Evolutionary conservation across 2,329 filamentous ascomycete genomes (phyloP).

Genomic region (Lecanoromycetidae sp.): DNA sequence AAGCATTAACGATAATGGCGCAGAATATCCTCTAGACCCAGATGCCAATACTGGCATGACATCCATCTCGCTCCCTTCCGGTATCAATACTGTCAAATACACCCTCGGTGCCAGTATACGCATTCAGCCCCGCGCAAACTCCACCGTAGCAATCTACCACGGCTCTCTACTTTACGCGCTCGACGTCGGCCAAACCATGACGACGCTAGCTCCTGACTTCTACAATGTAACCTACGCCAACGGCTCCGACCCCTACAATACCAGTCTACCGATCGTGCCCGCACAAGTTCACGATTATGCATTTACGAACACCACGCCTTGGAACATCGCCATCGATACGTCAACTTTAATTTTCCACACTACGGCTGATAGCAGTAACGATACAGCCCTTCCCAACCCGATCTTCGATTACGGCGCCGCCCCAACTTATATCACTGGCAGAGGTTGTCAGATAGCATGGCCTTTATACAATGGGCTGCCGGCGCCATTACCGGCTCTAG

Average conservation of each 20-base stretch:
- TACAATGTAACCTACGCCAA: conserved; percentile 15
- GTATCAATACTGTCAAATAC: conserved; percentile 27
- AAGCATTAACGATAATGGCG: conserved; percentile 19
- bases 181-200: conserved; percentile 21
- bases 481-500: conserved; percentile 21
- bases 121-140: conserved; percentile 30
- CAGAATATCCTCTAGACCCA: conserved; percentile 20
- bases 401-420: conserved; percentile 26
- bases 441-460: conserved; percentile 28
- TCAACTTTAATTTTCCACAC: conserved; percentile 19
- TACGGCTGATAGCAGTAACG: neutral
- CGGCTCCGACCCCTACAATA: conserved; percentile 1
- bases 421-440: conserved; percentile 24
- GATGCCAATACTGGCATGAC: conserved; percentile 30
- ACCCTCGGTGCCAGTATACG: conserved; percentile 25
- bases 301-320: conserved; percentile 24
- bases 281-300: conserved; percentile 22
- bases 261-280: conserved; percentile 14
- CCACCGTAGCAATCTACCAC: conserved; percentile 27
- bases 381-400: conserved; percentile 21
- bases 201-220: conserved; percentile 16
- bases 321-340: conserved; percentile 29
- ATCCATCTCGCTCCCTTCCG: conserved; percentile 26
- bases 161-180: conserved; percentile 30
- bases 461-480: conserved; percentile 23